Conservation (phyloP, 495 filamentous ascomycete species). For the Tuber brumale region DNA sequence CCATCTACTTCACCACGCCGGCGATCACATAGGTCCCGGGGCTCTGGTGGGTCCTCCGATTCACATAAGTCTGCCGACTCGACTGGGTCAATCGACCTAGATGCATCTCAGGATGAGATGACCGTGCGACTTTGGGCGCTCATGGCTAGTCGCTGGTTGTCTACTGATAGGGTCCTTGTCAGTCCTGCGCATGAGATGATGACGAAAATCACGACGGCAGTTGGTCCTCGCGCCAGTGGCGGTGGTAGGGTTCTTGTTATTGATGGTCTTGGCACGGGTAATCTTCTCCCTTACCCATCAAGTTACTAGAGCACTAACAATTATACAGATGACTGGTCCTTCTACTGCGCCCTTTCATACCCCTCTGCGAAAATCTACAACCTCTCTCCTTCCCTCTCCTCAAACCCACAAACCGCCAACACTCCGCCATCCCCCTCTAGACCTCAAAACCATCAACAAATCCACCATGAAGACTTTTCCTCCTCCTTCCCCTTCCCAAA, state of each 20-base stretch:
- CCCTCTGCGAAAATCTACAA: constrained; percentile 80
- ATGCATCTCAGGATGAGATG: constrained; percentile 39
- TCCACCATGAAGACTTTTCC: constrained; percentile 61
- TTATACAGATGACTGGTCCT: constrained; percentile 82
- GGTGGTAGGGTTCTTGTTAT: constrained; percentile 70
- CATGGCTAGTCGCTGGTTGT: constrained; percentile 79
- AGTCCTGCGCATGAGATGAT: constrained; percentile 82
- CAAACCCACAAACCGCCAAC: constrained; percentile 43
- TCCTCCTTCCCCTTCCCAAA: constrained; percentile 79
- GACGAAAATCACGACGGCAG: constrained; percentile 44
- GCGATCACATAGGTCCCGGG: constrained; percentile 27
- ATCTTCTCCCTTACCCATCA: not conserved
- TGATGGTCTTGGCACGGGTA: constrained; percentile 69
- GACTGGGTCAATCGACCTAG: constrained; percentile 22
- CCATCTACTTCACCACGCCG: constrained; percentile 42
- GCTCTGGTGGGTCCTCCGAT: constrained; percentile 30
- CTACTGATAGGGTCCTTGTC: constrained; percentile 90
- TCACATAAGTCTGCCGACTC: constrained; percentile 28
- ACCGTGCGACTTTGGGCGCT: constrained; percentile 48
- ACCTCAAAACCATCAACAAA: constrained; percentile 77
- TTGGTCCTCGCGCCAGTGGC: constrained; percentile 52
- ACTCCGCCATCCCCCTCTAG: constrained; percentile 51
- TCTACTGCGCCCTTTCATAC: constrained; percentile 91
- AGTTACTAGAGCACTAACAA: constrained; percentile 15
- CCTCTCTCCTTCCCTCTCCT: constrained; percentile 46